phyloP scores from a whole-genome alignment of 1,284 basidiomycete genomes.

The Austroboletus novae-zelandiae region DNA sequence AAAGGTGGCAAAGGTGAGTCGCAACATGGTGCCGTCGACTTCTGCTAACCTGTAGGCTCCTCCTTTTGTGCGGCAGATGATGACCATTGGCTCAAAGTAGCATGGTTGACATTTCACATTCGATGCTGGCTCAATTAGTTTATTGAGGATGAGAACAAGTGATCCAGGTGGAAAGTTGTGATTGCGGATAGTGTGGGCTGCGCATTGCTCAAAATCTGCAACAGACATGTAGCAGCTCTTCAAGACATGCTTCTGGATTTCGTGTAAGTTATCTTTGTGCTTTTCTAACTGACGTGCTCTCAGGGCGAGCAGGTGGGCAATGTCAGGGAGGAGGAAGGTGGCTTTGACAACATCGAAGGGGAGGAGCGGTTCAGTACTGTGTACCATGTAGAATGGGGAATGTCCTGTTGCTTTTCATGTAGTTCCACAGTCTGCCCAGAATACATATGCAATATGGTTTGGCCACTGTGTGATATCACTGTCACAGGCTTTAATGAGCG shows the following conservation, averaged over 20 bases:
- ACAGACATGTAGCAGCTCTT: conserved; percentile 17
- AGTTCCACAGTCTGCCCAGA: conserved; percentile 2
- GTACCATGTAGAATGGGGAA: conserved; percentile 23
- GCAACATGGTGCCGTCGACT: too few species aligned
- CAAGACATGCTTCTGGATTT: conserved; percentile 15
- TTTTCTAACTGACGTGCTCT: background rate
- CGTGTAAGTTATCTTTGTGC: background rate
- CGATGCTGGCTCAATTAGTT: conserved; percentile 25
- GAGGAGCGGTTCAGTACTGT: conserved; percentile 29
- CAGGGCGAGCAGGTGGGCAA: background rate
- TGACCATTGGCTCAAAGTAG: too few species aligned
- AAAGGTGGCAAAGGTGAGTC: conserved; percentile 15
- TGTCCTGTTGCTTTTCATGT: background rate
- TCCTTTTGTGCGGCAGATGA: too few species aligned
- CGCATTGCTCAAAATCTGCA: conserved; percentile 11
- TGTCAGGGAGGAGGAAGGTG: conserved; percentile 20
- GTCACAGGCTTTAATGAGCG: too few species aligned
- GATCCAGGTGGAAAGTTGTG: conserved; percentile 21
- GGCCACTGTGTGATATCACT: conserved; percentile 9
- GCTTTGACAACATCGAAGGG: conserved; percentile 32
- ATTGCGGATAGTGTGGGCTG: conserved; percentile 14
- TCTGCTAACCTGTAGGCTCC: too few species aligned
- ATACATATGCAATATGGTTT: background rate
- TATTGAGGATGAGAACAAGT: conserved; percentile 30
- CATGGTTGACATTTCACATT: too few species aligned